Base-by-base conservation (phyloP, 495 filamentous ascomycete genomes). In the Astrothelium macrocarpum region DNA sequence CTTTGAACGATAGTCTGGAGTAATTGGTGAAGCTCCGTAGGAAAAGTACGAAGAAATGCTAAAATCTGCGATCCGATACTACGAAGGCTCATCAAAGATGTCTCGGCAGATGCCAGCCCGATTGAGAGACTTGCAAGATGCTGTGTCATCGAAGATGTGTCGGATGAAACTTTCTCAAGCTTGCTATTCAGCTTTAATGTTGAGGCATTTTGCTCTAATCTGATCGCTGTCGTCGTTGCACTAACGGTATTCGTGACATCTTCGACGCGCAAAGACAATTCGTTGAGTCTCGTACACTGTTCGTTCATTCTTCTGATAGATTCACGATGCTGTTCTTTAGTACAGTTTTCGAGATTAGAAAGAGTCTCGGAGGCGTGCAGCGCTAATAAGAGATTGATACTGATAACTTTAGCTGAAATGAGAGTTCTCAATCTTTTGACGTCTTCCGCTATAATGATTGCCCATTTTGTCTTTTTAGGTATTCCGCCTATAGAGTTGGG, bases 301-400 rank as follows among this genome's bases (percentile, higher is more conserved):
- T 49, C 45, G 5, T 20, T 49, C 14, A 49, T 49, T n/a, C 23
- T 49, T 49, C n/a, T 20, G 46, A 34, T 9, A 29, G 39, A 32
- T 14, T 63, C 42, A 32, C 60, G 45, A 60, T 70, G 63, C 32
- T 64, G 36, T 49, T 49, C 0, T 28, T 61, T 62, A 18, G 12
- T n/a, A n/a, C n/a, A 42, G 20, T 32, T 39, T 32, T 59, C 56
- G 46, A 67, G 61, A 2, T 18, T n/a, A 10, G 65, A 70, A 1
- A 70, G 11, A 9, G 45, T 66, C 59, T 59, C 71, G 63, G 69
- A 70, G 25, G 63, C 36, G 43, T 73, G 65, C 5, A 61, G 62
- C 4, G 69, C 59, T 0, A 73, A 67, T 3, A 73, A 59, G n/a
- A 73, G 29, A 60, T 67, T 75, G 32, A 73, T 68, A 31, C 66